These are phyloP conservation scores for Mangifera indica DNA, from an alignment of 345 rosid genomes.

Conservation along the genomic window DNA sequence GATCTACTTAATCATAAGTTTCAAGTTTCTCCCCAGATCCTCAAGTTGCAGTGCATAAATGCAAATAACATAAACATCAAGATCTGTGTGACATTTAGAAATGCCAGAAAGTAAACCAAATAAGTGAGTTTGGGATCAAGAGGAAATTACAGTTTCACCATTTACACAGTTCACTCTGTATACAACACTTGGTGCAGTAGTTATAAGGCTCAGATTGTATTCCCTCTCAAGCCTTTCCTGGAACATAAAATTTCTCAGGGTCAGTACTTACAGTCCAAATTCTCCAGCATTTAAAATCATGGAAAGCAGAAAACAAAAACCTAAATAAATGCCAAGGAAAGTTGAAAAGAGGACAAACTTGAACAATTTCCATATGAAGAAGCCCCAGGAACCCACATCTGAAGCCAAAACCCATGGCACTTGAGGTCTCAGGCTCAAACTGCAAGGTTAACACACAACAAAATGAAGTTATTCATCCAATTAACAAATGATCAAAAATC, in stretches of 20 bases:
- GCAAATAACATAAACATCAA: not conserved
- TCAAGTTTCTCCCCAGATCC: slow-evolving; percentile 11
- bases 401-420: slow-evolving; percentile 99
- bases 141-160: slow-evolving; percentile 77
- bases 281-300: slow-evolving; percentile 10
- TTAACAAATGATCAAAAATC: slow-evolving; percentile 13
- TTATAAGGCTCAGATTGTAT: slow-evolving; percentile 90
- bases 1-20: not conserved
- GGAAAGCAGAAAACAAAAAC: not conserved
- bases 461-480: slow-evolving; percentile 5
- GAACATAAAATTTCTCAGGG: slow-evolving; percentile 13
- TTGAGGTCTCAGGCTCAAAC: slow-evolving; percentile 98
- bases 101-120: slow-evolving; percentile 12
- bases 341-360: slow-evolving; percentile 48
- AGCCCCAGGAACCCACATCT: slow-evolving; percentile 98
- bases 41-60: not conserved
- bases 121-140: slow-evolving; percentile 19
- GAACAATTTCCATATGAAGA: slow-evolving; percentile 99
- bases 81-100: slow-evolving; percentile 1
- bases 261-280: slow-evolving; percentile 5
- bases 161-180: slow-evolving; percentile 75
- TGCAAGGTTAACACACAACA: slow-evolving; percentile 37
- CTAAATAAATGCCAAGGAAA: slow-evolving; percentile 9
- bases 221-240: slow-evolving; percentile 99
- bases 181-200: slow-evolving; percentile 99